Conservation (phyloP, 495 filamentous ascomycete genomes). For the Pyrenopolyporus hunteri region DNA sequence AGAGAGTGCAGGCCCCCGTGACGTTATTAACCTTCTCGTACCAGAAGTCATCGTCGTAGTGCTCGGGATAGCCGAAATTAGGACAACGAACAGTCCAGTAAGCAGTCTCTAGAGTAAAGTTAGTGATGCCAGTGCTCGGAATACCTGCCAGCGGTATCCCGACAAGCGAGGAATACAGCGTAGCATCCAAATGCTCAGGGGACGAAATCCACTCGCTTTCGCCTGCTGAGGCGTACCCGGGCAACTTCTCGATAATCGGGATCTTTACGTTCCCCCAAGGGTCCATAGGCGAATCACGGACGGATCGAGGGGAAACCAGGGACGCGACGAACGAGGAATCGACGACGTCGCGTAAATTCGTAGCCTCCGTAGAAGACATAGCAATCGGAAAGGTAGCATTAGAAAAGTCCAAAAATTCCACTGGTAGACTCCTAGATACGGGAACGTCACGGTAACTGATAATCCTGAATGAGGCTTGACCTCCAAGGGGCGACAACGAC, state of each 20-base stretch:
- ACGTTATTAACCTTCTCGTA: neutral
- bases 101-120: neutral
- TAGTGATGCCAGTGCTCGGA: neutral
- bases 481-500: constrained; percentile 1
- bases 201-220: neutral
- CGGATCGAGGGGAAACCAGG: neutral
- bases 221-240: neutral
- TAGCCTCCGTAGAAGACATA: neutral
- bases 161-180: neutral
- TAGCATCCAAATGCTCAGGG: neutral
- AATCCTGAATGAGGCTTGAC: constrained; percentile 1
- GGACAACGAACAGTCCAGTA: constrained; percentile 1
- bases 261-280: constrained; percentile 5
- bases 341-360: neutral
- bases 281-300: neutral
- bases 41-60: neutral
- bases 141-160: neutral
- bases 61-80: neutral
- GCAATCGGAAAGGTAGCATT: neutral
- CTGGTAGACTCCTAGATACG: neutral
- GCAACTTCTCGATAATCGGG: neutral
- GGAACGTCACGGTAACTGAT: neutral
- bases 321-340: neutral
- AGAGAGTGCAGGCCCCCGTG: neutral
- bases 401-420: neutral